phyloP scores from a whole-genome alignment of 495 filamentous ascomycete species.

The Penicillium cataractarum region DNA sequence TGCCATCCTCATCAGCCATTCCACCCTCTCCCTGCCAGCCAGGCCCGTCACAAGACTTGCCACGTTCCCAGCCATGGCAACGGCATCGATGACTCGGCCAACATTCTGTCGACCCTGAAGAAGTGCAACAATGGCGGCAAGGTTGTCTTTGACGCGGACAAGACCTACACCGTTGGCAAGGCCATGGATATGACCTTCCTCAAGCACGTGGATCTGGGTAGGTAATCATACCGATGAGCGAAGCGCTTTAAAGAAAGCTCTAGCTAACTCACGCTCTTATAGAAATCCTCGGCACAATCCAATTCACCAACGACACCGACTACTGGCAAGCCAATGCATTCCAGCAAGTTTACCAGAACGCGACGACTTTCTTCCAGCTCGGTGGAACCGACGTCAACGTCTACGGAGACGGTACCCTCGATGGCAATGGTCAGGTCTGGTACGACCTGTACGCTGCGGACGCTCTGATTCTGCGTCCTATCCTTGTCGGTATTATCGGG shows the following conservation, averaged over 20 bases:
- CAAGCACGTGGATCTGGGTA: conserved; percentile 63
- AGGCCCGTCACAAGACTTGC: conserved; percentile 36
- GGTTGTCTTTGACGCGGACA: conserved; percentile 60
- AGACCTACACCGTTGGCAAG: conserved; percentile 63
- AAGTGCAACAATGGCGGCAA: conserved; percentile 69
- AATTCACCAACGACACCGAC: conserved; percentile 65
- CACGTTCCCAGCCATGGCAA: conserved; percentile 43
- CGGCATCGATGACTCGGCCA: conserved; percentile 59
- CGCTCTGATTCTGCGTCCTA: conserved; percentile 59
- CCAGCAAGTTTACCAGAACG: conserved; percentile 64
- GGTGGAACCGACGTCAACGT: conserved; percentile 70
- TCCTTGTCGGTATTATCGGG: conserved; percentile 66
- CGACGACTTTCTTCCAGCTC: conserved; percentile 69
- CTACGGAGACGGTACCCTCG: conserved; percentile 63
- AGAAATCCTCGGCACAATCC: conserved; percentile 59
- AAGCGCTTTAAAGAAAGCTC: conserved; percentile 7
- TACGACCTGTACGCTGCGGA: conserved; percentile 64
- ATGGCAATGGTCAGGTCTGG: conserved; percentile 73
- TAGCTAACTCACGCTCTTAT: not conserved
- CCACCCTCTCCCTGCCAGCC: conserved; percentile 39
- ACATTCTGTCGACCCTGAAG: conserved; percentile 61
- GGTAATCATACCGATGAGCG: not conserved
- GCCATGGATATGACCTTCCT: conserved; percentile 68
- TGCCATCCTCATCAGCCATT: conserved; percentile 40
- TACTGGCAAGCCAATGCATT: conserved; percentile 70